Percentiles rank a stretch among this genome's conserved stretches.
These are phyloP conservation scores for Trichomonas tenax DNA, from an alignment of 208 protist species.

Conservation along the genomic window DNA sequence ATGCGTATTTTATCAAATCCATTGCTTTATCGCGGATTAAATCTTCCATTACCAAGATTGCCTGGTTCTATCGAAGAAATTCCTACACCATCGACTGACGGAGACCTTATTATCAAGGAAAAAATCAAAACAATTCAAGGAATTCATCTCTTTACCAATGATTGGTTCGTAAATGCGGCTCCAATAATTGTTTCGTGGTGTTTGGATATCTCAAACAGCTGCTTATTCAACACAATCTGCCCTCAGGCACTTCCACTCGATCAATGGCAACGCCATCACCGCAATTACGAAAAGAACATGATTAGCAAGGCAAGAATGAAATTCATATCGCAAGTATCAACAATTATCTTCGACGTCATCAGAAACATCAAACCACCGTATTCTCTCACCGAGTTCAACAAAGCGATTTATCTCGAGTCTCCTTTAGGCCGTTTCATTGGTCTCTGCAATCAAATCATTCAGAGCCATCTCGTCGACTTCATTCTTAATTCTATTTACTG, in stretches of 20 bases:
- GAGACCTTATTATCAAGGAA: background rate
- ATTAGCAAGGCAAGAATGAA: background rate
- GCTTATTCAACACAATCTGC: slow-evolving; percentile 11
- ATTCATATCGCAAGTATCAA: slow-evolving; percentile 13
- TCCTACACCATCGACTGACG: background rate
- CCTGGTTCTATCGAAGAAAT: background rate
- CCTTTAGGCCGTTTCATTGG: background rate
- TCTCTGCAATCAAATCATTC: slow-evolving; percentile 18
- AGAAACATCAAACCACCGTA: background rate
- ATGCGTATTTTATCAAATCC: background rate
- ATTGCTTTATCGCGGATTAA: background rate
- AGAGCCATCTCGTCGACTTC: background rate
- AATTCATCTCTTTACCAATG: slow-evolving; percentile 2
- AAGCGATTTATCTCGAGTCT: slow-evolving; percentile 9
- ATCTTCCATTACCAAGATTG: background rate
- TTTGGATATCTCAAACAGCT: background rate
- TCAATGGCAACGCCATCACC: background rate
- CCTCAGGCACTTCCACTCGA: background rate
- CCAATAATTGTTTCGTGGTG: slow-evolving; percentile 20
- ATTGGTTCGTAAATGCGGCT: background rate
- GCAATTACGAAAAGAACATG: slow-evolving; percentile 18
- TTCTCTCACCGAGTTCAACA: slow-evolving; percentile 13
- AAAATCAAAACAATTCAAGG: background rate
- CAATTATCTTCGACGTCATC: slow-evolving; percentile 8
- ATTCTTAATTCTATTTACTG: background rate